Evolutionary conservation across 768 basidiomycete genomes (phyloP), one percentile per base, ranked within the genome.

Genomic region (Hygrophorus russula): DNA sequence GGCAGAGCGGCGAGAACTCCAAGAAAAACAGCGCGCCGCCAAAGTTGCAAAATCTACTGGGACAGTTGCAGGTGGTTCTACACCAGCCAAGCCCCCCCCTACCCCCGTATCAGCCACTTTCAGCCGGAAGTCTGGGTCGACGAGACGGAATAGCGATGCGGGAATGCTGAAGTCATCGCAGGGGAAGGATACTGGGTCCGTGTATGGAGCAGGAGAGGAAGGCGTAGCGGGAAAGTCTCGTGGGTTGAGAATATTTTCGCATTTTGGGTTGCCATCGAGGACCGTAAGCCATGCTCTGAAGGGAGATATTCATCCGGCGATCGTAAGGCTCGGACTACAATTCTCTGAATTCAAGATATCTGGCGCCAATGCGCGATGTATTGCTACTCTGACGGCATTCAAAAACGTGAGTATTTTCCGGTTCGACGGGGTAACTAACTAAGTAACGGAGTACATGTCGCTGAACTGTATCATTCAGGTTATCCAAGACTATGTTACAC

Each of bases 311-410:
- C 96, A 98, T 57, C 96, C 93, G 20, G 78, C 77, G 14, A 80
- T 98, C 52, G 67, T 91, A 46, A 73, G 84, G 41, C 77, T 97
- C 7, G 93, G 88, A 8, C 68, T 97, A 24, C 79, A 92, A 49
- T 94, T 97, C 63, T 78, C 88, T 6, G 81, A 85, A 52, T 97
- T 98, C 66, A 82, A 81, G 59, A 84, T 98, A 50, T 80, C 82
- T 39, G 96, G 96, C 6, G 87, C 92, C 11, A 98, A 99, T 61
- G 94, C 96, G 5, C 71, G 96, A 47, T 93, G 91, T 54, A 93
- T 97, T 36, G 91, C 90, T 4, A 90, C 89, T 51, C 66, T 98
- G 50, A 79, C 77, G 30, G 85, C 87, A 5, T 93, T 99, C 67
- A 91, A 94, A 65, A 82, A 80, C 41, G 94, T 96, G 55, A 27